A percentile compares a stretch with the other conserved stretches of the same genome.
These are phyloP conservation scores for Pythium oligandrum DNA, from an alignment of 352 stramenopile genomes.

Conservation along the genomic window DNA sequence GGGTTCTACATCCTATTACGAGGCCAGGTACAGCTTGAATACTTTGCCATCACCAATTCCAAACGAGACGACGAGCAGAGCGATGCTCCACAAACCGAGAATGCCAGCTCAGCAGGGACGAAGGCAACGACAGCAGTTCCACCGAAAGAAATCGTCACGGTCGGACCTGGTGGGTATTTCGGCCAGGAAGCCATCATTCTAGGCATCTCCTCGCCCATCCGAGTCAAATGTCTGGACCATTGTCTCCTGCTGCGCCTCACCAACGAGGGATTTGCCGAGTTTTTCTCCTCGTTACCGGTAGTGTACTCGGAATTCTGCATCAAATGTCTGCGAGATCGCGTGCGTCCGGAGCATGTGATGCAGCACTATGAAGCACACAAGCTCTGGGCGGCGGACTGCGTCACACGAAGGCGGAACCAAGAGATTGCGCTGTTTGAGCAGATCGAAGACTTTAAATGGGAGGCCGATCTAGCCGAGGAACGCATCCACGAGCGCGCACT, in stretches of 20 bases:
- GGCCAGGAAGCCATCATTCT: conserved; percentile 64
- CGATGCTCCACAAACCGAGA: neutral
- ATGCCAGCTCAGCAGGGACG: neutral
- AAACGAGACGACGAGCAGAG: neutral
- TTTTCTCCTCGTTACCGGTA: conserved; percentile 49
- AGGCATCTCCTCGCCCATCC: conserved; percentile 26
- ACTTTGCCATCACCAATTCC: conserved; percentile 5
- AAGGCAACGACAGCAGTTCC: neutral
- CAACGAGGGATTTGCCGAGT: conserved; percentile 35
- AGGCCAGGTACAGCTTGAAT: conserved; percentile 27
- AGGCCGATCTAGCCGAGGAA: conserved; percentile 43
- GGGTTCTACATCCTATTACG: conserved; percentile 47
- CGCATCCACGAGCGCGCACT: conserved; percentile 44
- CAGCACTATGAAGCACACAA: conserved; percentile 61
- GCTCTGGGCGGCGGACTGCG: conserved; percentile 55
- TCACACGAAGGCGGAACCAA: conserved; percentile 33
- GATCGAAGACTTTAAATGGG: conserved; percentile 66
- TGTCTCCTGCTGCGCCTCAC: conserved; percentile 41
- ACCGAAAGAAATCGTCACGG: conserved; percentile 22
- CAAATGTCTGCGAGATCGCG: conserved; percentile 49
- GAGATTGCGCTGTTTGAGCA: conserved; percentile 57
- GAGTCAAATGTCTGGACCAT: conserved; percentile 32
- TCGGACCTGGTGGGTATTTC: conserved; percentile 58
- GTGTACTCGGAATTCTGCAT: conserved; percentile 69
- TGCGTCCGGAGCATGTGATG: conserved; percentile 49